Evolutionary conservation across 2,329 filamentous ascomycete species (phyloP).

Genomic region (Fusarium subtropicale): DNA sequence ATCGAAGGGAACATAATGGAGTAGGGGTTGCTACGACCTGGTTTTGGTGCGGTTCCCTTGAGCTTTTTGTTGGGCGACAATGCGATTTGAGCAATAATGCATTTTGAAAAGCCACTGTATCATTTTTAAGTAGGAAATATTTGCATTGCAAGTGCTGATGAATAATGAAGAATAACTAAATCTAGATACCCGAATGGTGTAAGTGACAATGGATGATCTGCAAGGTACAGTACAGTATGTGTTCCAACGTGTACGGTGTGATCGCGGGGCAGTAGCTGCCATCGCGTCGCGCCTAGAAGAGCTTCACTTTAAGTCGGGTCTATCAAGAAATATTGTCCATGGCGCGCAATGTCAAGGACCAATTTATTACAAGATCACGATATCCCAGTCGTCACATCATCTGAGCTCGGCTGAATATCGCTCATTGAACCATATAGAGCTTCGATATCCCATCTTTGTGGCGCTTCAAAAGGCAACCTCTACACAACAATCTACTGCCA

Average conservation of each 20-base stretch:
- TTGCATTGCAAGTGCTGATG: not conserved
- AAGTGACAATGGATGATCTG: conserved; percentile 1
- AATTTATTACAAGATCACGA: not conserved
- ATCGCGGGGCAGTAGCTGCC: conserved; percentile 41
- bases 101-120: not conserved
- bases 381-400: conserved; percentile 5
- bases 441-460: not conserved
- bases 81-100: not conserved
- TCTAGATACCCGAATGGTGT: not conserved
- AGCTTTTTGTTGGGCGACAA: conserved; percentile 2
- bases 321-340: not conserved
- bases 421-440: not conserved
- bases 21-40: conserved; percentile 16
- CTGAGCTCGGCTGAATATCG: conserved; percentile 11
- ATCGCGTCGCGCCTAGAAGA: conserved; percentile 38
- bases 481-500: not conserved
- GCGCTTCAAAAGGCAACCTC: not conserved
- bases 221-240: conserved; percentile 6
- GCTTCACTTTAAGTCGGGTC: conserved; percentile 4
- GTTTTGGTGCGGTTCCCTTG: conserved; percentile 19
- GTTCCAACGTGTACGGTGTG: conserved; percentile 18
- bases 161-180: not conserved
- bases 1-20: conserved; percentile 18
- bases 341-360: conserved; percentile 14
- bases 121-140: not conserved